Base-by-base conservation (phyloP, 176 grass and related monocot genomes). In the Guadua angustifolia region DNA sequence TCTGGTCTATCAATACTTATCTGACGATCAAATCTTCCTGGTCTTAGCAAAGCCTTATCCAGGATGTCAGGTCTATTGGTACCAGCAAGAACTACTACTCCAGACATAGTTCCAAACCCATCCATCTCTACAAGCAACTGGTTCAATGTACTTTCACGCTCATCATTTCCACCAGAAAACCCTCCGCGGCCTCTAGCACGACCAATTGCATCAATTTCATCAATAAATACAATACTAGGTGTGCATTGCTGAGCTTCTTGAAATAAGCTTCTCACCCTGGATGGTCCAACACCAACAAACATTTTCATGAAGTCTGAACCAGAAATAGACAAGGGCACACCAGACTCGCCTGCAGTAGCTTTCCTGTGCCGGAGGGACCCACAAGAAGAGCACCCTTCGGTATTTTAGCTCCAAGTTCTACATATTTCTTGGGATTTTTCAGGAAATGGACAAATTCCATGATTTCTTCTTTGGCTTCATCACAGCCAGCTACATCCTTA, bases 371-470 rank as follows among this genome's bases (percentile, higher is more conserved):
- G 69, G 93, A 89, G 33, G 93, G 95, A 6, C 91, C 91, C 14
- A 95, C 95, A 87, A 98, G 93, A 68, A 95, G 91, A 72, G 93
- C 95, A 80, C 95, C 95, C 87, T 98, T 98, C 10, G 91, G 95
- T 83, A 98, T 98, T 92, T 95, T 95, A 74, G 95, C 89, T 82
- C 95, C 95, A 51, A 98, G 65, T 6, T 90, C 93, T 86, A 95
- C 95, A 61, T 98, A 98, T 71, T 98, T 98, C 83, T 94, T 95
- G 13, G 95, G 93, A 66, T 98, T 95, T 88, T 95, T 95, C 4
- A 95, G 89, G 61, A 98, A 98, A 86, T 98, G 91, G 74, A 98
- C 95, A 93, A 98, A 95, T 70, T 98, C 95, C 93, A 95, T 98
- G 58, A 95, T 98, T 93, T 98, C 93, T 92, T 95, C 89, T 84